Conservation (phyloP, 306 rosid genomes). For the Dalbergia oliveri region DNA sequence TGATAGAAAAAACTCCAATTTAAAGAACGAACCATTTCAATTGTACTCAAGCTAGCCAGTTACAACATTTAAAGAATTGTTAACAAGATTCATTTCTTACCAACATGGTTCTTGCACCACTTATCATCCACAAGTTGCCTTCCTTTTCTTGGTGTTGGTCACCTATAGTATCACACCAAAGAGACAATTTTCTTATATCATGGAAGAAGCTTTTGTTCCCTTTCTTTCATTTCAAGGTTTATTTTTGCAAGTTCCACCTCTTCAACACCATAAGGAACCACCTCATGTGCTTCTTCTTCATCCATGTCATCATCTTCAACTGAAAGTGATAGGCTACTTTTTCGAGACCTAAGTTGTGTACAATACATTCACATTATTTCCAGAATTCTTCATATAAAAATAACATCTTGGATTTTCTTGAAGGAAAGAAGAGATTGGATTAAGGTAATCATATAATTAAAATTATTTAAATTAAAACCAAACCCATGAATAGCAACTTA, state of each 20-base stretch:
- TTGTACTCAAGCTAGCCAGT: slow-evolving; percentile 24
- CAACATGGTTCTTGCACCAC: slow-evolving; percentile 73
- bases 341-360: slow-evolving; percentile 71
- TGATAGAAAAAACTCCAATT: slow-evolving; percentile 19
- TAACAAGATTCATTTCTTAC: slow-evolving; percentile 61
- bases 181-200: slow-evolving; percentile 79
- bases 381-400: slow-evolving; percentile 38
- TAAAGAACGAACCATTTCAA: slow-evolving; percentile 37
- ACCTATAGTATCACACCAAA: slow-evolving; percentile 61
- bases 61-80: slow-evolving; percentile 29
- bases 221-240: slow-evolving; percentile 81
- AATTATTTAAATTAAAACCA: slow-evolving; percentile 34
- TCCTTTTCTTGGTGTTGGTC: slow-evolving; percentile 72
- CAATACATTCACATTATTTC: slow-evolving; percentile 47
- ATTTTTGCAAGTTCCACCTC: slow-evolving; percentile 96
- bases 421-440: slow-evolving; percentile 21
- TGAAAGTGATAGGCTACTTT: slow-evolving; percentile 68
- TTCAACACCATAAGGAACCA: slow-evolving; percentile 96
- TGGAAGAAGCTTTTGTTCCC: slow-evolving; percentile 73
- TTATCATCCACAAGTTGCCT: slow-evolving; percentile 82
- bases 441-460: slow-evolving; percentile 33
- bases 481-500: not conserved
- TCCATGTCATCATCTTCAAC: slow-evolving; percentile 84
- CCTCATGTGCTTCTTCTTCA: slow-evolving; percentile 90
- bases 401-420: slow-evolving; percentile 16